A percentile compares a stretch with the other conserved stretches of the same genome.
Evolutionary conservation across 1,284 basidiomycete genomes (phyloP).

Genomic region (Heterobasidion occidentale): DNA sequence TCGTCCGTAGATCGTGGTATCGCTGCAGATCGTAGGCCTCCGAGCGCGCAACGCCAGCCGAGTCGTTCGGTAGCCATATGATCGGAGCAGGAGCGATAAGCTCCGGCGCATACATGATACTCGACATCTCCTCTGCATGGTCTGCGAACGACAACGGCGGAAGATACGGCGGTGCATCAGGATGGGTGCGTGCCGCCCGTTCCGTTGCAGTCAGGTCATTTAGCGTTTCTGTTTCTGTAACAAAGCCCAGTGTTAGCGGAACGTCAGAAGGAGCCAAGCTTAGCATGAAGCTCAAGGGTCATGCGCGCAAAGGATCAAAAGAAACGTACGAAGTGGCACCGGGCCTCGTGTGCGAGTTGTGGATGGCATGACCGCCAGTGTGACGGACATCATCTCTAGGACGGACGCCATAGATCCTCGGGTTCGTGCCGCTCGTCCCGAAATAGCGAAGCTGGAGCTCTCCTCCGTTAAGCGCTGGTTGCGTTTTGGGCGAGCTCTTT

Average conservation of each 20-base stretch:
- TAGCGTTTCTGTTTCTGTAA: constrained; percentile 59
- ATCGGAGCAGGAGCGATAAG: constrained; percentile 66
- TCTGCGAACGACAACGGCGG: constrained; percentile 62
- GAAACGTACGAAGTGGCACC: constrained; percentile 55
- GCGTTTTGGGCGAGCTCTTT: constrained; percentile 27
- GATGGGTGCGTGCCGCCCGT: constrained; percentile 67
- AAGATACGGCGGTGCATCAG: constrained; percentile 68
- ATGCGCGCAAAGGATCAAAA: not conserved
- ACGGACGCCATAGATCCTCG: constrained; percentile 70
- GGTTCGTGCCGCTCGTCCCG: constrained; percentile 31
- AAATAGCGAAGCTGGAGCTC: constrained; percentile 44
- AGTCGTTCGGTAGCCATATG: constrained; percentile 76
- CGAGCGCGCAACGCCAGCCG: constrained; percentile 58
- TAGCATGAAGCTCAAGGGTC: not conserved
- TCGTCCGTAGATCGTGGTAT: constrained; percentile 59
- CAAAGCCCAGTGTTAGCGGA: not conserved
- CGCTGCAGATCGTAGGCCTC: constrained; percentile 65
- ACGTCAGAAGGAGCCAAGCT: not conserved
- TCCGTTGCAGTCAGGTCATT: constrained; percentile 75
- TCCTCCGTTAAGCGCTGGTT: constrained; percentile 34
- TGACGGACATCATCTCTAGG: constrained; percentile 74
- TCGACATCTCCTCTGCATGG: constrained; percentile 67
- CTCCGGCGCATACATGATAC: constrained; percentile 75
- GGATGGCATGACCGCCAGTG: constrained; percentile 63
- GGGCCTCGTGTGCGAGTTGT: constrained; percentile 46